Evolutionary conservation across 148 eudicot genomes (phyloP), one percentile per base, ranked within the genome.

Genomic region (Simmondsia chinensis): DNA sequence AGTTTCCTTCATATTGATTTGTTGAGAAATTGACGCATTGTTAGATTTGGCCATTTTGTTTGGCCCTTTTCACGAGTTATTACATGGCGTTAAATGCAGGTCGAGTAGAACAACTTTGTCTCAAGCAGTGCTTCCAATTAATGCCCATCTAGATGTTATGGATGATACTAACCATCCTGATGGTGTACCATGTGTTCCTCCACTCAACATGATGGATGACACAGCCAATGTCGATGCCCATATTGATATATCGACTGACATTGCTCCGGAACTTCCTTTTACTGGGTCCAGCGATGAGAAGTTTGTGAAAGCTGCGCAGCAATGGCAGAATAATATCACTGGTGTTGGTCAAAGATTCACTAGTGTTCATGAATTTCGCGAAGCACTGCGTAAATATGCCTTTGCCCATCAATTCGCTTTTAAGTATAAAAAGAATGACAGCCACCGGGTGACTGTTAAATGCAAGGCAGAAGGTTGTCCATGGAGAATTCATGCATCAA

Each of bases 401-500:
- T 76, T 89, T 66, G 93, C 95, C 2, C 69, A 76, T 72, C 93
- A 84, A 41, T 89, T 89, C 63, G 97, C 95, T 17, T 81, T 81
- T 43, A 78, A 48, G 53, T 84, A 81, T 63, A 89, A 89, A 63
- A 89, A 89, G 71, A 89, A 89, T 39, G 97, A 89, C 43, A 84
- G 95, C 46, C 87, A 89, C 46, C 87, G 97, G 33, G 97, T 89
- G 59, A 89, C 97, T 36, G 97, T 89, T 18, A 89, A 73, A 61
- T 89, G 97, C 75, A 89, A 84, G 65, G 93, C 69, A 25, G 97
- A 89, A 24, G 84, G 95, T 26, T 89, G 97, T 54, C 87, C 76
- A 4, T 89, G 97, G 97, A 89, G 97, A 74, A 81, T 89, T 39
- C 97, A 89, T 64, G 97, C 97, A 5, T 89, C 97, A 34, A 84